These are phyloP conservation scores for Stentor roeselii DNA, from an alignment of 73 alveolate genomes.

Conservation along the genomic window DNA sequence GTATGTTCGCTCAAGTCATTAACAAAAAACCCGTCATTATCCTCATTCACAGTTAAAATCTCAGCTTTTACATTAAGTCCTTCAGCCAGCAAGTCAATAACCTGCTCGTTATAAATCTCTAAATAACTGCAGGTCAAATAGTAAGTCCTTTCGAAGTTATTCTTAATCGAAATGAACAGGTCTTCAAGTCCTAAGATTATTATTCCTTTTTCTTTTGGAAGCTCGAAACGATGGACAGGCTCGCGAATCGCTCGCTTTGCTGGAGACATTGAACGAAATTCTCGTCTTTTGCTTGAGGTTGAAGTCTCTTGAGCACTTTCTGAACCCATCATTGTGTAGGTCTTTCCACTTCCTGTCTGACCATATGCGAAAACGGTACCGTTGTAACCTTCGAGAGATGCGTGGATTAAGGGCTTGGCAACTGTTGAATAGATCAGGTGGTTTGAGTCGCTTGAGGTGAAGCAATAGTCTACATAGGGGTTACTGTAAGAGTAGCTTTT, in stretches of 20 bases:
- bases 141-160: not conserved
- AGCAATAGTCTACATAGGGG: constrained; percentile 10
- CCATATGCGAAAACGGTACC: constrained; percentile 59
- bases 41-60: constrained; percentile 59
- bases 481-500: not conserved
- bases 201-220: constrained; percentile 14
- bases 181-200: not conserved
- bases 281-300: not conserved
- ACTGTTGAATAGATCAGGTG: not conserved
- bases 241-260: not conserved
- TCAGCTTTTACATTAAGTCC: constrained; percentile 30
- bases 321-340: constrained; percentile 58
- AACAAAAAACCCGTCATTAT: constrained; percentile 64
- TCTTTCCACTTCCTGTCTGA: constrained; percentile 58
- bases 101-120: constrained; percentile 80
- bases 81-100: constrained; percentile 65
- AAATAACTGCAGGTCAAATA: constrained; percentile 55
- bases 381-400: constrained; percentile 49
- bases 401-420: constrained; percentile 1
- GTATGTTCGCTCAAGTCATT: constrained; percentile 66
- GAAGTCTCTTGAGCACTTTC: not conserved
- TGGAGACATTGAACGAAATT: not conserved
- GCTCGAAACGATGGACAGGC: not conserved
- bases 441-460: constrained; percentile 3
- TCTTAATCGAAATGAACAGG: not conserved